A percentile compares a stretch with the other conserved stretches of the same genome.
These are phyloP conservation scores for Dictyophora rubrovolvata DNA, from an alignment of 768 basidiomycete species.

Conservation along the genomic window DNA sequence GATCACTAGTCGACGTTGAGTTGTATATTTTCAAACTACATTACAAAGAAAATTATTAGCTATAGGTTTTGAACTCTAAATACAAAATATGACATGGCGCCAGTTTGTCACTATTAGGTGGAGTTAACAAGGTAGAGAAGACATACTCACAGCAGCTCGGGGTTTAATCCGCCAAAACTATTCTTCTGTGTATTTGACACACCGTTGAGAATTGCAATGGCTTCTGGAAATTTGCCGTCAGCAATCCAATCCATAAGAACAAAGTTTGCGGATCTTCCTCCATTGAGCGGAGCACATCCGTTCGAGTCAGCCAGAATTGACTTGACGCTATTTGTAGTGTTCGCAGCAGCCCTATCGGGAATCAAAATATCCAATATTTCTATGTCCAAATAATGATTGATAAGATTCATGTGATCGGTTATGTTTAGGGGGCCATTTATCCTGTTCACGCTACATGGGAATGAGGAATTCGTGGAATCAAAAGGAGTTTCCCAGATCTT, in stretches of 20 bases:
- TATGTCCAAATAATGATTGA: conserved; percentile 48
- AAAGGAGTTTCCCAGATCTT: conserved; percentile 53
- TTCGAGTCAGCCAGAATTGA: conserved; percentile 32
- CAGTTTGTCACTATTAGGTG: too few relatives aligned
- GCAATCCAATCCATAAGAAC: conserved; percentile 45
- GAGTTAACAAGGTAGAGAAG: too few relatives aligned
- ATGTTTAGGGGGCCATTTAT: conserved; percentile 37
- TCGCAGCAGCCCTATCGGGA: conserved; percentile 18
- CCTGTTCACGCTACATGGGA: conserved; percentile 45
- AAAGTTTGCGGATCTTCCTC: conserved; percentile 39
- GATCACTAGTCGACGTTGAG: too few relatives aligned
- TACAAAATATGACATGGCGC: too few relatives aligned
- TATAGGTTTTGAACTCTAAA: too few relatives aligned
- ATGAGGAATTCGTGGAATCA: conserved; percentile 35
- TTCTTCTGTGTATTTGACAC: background rate
- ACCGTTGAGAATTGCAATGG: conserved; percentile 20
- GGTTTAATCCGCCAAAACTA: background rate
- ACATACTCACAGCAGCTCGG: too few relatives aligned
- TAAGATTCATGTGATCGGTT: conserved; percentile 45
- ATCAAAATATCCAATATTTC: conserved; percentile 24
- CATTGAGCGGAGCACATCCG: conserved; percentile 34
- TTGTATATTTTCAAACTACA: too few relatives aligned
- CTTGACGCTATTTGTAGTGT: conserved; percentile 21
- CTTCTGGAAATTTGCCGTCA: conserved; percentile 33
- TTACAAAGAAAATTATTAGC: too few relatives aligned